Evolutionary conservation across 2,329 filamentous ascomycete genomes (phyloP), one percentile per base, ranked within the genome.

Genomic region (Hypoxylon sp.): DNA sequence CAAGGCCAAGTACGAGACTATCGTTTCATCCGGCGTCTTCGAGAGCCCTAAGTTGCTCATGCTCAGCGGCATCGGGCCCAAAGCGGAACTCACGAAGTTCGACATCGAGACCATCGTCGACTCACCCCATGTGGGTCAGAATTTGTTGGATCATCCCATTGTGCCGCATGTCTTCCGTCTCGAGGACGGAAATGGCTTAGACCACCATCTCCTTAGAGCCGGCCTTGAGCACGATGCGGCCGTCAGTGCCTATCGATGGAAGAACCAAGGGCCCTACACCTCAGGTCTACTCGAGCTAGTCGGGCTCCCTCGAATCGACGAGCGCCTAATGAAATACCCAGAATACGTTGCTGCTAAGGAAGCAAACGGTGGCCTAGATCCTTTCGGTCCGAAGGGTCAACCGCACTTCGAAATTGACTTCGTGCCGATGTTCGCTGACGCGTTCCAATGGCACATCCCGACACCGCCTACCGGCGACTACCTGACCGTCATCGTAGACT

Each of bases 41-140:
- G 89, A 91, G 78, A 85, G 86, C 1, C 88, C 89, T 5, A 89
- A 92, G 76, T 78, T 92, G 2, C 85, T 92, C 11, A 88, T 90
- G 79, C 84, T 91, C 1, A 87, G 83, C 57, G 90, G 90, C n/a
- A 84, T 92, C 35, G 90, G 90, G 0, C 88, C 88, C 0, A 74
- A 78, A 10, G 75, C 80, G 0, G 85, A 89, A 70, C 83, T 92
- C 5, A 69, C 82, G 19, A 80, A 81, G 58, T 84, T 87, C 73
- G 78, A 81, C n/a, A 91, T 91, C 69, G 74, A 81, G 1, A 78
- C 87, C 0, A 71, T 90, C 17, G 81, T 84, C 3, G 83, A 91
- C 67, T 85, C 88, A 0, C 85, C 86, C 0, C 87, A 90, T 48
- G 89, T 92, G 2, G 90, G 90, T 4, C 85, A 84, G 63, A 90